Percentiles rank a stretch among this genome's conserved stretches.
These are phyloP conservation scores for Helianthus annuus DNA, from an alignment of 129 eudicot genomes.

Conservation along the genomic window DNA sequence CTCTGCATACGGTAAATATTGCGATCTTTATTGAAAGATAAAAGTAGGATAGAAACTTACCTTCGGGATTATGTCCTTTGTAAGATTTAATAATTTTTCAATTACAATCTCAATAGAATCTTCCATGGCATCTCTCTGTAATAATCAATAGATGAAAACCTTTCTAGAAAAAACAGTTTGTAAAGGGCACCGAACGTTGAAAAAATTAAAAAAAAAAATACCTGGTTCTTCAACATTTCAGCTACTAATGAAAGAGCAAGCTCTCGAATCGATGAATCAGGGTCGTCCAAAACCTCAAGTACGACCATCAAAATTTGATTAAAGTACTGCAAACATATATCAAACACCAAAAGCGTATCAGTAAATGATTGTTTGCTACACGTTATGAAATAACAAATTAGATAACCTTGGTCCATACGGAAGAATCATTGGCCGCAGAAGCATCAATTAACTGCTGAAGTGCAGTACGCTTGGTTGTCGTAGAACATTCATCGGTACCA, in stretches of 20 bases:
- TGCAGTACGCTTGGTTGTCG: constrained; percentile 56
- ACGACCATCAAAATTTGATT: constrained; percentile 88
- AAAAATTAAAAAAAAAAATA: constrained; percentile 21
- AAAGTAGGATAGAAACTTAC: constrained; percentile 39
- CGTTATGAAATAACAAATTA: neutral
- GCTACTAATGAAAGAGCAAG: constrained; percentile 64
- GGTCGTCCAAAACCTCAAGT: constrained; percentile 83
- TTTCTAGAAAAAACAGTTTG: constrained; percentile 15
- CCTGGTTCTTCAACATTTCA: constrained; percentile 98
- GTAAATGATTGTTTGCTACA: constrained; percentile 5
- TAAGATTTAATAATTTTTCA: constrained; percentile 76
- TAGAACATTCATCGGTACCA: constrained; percentile 63
- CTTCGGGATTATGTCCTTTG: constrained; percentile 69
- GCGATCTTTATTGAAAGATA: neutral
- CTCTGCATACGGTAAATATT: neutral
- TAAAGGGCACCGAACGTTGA: constrained; percentile 3
- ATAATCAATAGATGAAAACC: constrained; percentile 15
- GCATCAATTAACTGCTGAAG: constrained; percentile 85
- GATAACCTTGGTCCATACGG: constrained; percentile 80
- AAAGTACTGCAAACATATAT: constrained; percentile 69
- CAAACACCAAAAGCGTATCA: constrained; percentile 25
- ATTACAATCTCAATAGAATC: constrained; percentile 93
- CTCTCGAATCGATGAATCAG: constrained; percentile 77
- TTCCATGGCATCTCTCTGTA: constrained; percentile 87
- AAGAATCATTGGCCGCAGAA: constrained; percentile 63